Evolutionary conservation across 2,329 filamentous ascomycete species (phyloP).

Genomic region (Tolypocladium pustulatum): DNA sequence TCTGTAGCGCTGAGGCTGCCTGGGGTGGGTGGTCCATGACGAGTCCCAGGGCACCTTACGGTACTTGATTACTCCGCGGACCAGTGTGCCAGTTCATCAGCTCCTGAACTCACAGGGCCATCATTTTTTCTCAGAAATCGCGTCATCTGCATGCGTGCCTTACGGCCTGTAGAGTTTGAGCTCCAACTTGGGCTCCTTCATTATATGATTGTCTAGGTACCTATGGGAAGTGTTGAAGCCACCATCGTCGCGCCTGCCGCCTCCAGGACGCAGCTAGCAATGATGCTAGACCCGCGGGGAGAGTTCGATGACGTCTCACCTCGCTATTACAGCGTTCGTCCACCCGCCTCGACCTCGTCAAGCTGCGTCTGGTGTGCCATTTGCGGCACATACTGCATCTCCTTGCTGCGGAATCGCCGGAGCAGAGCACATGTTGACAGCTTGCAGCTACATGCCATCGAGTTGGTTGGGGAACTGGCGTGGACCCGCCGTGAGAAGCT

Average conservation of each 20-base stretch:
- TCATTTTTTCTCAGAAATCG: not conserved
- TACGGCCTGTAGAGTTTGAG: not conserved
- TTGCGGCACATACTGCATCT: not conserved
- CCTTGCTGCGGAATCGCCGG: not conserved
- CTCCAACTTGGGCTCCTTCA: not conserved
- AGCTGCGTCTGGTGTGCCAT: not conserved
- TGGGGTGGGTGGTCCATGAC: not conserved
- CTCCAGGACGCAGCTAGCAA: not conserved
- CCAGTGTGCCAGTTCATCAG: too few relatives aligned
- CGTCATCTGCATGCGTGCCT: not conserved
- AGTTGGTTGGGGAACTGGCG: not conserved
- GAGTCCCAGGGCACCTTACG: not conserved
- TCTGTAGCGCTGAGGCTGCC: not conserved
- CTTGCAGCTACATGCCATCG: not conserved
- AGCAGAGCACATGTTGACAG: not conserved
- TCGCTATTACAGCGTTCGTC: not conserved
- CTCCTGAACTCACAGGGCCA: not conserved
- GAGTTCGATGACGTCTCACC: constrained; percentile 1
- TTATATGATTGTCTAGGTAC: not conserved
- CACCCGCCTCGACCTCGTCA: not conserved
- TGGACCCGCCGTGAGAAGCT: not conserved
- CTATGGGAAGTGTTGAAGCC: not conserved
- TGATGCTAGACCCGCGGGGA: not conserved
- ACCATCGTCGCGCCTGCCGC: not conserved
- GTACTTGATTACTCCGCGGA: not conserved